Base-by-base conservation (phyloP, 1,139 yeast genomes). In the Yamadazyma spencermartinsiae region DNA sequence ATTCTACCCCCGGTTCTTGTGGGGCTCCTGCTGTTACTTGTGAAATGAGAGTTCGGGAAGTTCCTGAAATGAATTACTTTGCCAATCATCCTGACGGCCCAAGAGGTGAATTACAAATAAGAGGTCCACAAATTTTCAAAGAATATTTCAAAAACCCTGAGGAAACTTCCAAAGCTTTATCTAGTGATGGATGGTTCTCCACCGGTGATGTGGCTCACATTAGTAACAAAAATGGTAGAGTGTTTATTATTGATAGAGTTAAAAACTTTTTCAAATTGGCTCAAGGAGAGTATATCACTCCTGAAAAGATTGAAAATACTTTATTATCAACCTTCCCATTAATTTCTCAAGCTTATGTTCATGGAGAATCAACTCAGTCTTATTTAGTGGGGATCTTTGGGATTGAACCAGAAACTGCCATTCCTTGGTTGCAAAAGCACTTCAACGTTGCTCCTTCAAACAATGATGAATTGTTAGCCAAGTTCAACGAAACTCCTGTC, bases 201-300 rank as follows among this genome's bases (percentile, higher is more conserved):
- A 83, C 92, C 13, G 94, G 94, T 36, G 94, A 85, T 60, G 77
- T 85, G 48, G 90, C 84, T 10, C 63, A 60, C 44, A 63, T 85
- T 43, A 57, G 58, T 24, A 79, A 73, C 37, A 52, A 53, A 8
- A 64, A 66, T 27, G 88, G 87, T 16, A 71, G 86, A 42, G 55
- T 85, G 16, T 65, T 54, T 46, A 81, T 85, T 40, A 73, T 85
- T 50, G 94, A 85, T 56, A 72, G 94, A 45, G 89, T 84, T 34
- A 85, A 85, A 67, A 85, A 85, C 60, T 84, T 85, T 64, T 85
- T 84, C 72, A 85, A 85, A 60, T 70, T 85, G 51, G 76, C 90
- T 1, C 94, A 85, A 60, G 94, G 94, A 43, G 94, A 85, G 59
- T 85, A 85, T 58, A 78, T 85, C 39, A 82, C 89, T 2, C 90